Evolutionary conservation across 306 rosid species (phyloP), one percentile per base, ranked within the genome.

Genomic region (Trifolium repens): DNA sequence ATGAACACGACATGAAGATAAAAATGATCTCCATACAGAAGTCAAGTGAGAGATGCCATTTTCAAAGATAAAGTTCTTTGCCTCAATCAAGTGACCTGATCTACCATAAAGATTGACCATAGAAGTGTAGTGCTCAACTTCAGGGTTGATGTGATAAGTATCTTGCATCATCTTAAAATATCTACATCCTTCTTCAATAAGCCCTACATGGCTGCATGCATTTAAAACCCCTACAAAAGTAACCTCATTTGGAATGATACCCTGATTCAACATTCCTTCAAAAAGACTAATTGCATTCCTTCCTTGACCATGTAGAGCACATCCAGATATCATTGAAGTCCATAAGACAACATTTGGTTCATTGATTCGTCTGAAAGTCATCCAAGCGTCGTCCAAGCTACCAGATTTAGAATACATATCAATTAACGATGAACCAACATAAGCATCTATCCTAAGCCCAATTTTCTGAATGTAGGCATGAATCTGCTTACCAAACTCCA

Each of bases 51-150:
- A 87, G 71, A 94, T 75, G 17, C 71, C 81, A 40, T 91, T 80
- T 72, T 76, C 82, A 24, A 73, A 66, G 78, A 94, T 89, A 50
- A 94, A 90, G 55, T 84, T 84, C 63, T 88, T 90, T 34, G 85
- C 79, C 84, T 91, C 90, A 49, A 47, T 69, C 77, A 94, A 83
- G 54, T 15, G 72, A 78, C 98, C 97, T 4, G 97, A 94, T 78
- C 96, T 88, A 44, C 98, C 97, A 61, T 83, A 94, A 76, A 94
- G 91, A 90, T 94, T 96, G 65, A 86, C 94, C 96, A 94, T 94
- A 84, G 88, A 90, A 59, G 96, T 88, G 74, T 60, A 88, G 80
- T 91, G 93, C 75, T 94, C 96, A 54, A 85, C 79, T 80, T 79
- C 89, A 0, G 94, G 96, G 53, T 81, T 75, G 44, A 91, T 88